Evolutionary conservation across 1,284 basidiomycete species (phyloP), one percentile per base, ranked within the genome.

Genomic region (Ustilago bromivora): DNA sequence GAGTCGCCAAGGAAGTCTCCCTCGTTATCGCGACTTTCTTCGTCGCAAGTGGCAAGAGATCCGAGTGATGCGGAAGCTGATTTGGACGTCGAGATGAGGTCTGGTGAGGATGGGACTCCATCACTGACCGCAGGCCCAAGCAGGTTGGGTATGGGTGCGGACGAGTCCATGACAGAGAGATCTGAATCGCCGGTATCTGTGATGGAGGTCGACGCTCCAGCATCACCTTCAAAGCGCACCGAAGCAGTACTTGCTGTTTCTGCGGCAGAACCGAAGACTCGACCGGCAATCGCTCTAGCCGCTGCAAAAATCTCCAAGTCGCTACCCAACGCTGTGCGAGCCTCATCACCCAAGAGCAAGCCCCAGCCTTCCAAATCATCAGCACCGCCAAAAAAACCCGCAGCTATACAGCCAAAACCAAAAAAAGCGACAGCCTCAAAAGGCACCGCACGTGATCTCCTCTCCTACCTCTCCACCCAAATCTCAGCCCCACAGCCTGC

Each of bases 401-500:
- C 62, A 19, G 11, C 51, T 6, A 28, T 28, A 28, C 23, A 28
- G 23, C n/a, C 41, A 4, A 55, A 53, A 11, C 8, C 69, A 13
- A 71, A 34, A 35, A 17, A 51, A 23, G 31, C 49, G 49, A 23
- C 51, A 15, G n/a, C 53, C 4, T 31, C 67, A 4, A 60, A 46
- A 40, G 57, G 53, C 15, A 51, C 23, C 23, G 23, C 36, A 12
- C 60, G 60, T 15, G 60, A 71, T 43, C 60, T 71, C 2, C 47
- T 59, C 7, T 71, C 69, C 11, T 71, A 66, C 51, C 66, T 71
- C 15, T 8, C 47, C 13, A 58, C 36, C 1, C 59, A 47, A n/a
- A 17, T 52, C 11, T 35, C 53, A 5, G 19, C 58, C 13, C 46
- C 54, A 41, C 54, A 47, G 3, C 40, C 36, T 19, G 19, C 19